A percentile compares a stretch with the other conserved stretches of the same genome.
Evolutionary conservation across 108 stramenopile species (phyloP).

Genomic region (Cyclotella atomus): DNA sequence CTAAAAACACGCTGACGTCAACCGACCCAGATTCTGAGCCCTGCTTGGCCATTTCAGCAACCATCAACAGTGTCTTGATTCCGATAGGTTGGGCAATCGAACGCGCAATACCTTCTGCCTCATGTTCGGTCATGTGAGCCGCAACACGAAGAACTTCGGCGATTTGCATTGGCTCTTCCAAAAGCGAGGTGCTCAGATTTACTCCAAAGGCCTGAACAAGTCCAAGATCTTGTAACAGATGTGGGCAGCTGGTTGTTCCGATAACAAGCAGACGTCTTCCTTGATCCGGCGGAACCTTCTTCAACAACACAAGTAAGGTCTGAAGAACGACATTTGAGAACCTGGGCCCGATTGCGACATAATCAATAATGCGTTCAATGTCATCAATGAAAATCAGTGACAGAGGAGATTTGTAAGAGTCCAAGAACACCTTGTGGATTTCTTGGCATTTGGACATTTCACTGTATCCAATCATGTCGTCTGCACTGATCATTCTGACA

Average conservation of each 20-base stretch:
- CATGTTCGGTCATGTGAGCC: constrained; percentile 76
- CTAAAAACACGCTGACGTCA: constrained; percentile 91
- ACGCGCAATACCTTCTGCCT: constrained; percentile 85
- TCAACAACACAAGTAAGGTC: constrained; percentile 95
- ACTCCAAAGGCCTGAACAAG: constrained; percentile 94
- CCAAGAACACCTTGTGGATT: constrained; percentile 95
- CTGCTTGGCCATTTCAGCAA: constrained; percentile 97
- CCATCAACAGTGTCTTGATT: constrained; percentile 96
- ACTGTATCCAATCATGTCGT: constrained; percentile 95
- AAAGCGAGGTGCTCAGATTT: constrained; percentile 75
- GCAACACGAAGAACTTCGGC: constrained; percentile 86
- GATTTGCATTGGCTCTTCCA: constrained; percentile 87
- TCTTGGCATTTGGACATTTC: constrained; percentile 86
- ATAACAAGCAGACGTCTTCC: constrained; percentile 91
- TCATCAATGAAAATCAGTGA: constrained; percentile 98
- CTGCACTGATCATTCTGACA: constrained; percentile 95
- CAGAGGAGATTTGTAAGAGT: constrained; percentile 97
- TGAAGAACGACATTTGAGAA: constrained; percentile 98
- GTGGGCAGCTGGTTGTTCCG: constrained; percentile 91
- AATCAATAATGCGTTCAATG: constrained; percentile 98
- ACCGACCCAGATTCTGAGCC: constrained; percentile 72
- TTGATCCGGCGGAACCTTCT: constrained; percentile 94
- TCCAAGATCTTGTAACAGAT: constrained; percentile 92
- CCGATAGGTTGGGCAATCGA: constrained; percentile 94
- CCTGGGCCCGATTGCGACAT: constrained; percentile 95